Base-by-base conservation (phyloP, 164 flowering plant genomes). In the Magnolia sinica region DNA sequence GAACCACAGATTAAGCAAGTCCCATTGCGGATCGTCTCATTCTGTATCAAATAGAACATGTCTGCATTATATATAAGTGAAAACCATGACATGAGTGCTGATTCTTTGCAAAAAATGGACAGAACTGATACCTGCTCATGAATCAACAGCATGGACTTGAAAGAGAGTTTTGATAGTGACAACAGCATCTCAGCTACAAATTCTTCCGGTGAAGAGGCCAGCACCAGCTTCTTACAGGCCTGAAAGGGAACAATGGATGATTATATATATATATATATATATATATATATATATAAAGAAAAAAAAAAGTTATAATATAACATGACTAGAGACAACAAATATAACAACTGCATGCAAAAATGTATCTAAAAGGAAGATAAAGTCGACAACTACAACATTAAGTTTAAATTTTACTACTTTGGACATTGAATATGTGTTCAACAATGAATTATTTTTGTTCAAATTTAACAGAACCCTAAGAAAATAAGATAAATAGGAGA, bases 91-190 rank as follows among this genome's bases (percentile, higher is more conserved):
- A 65, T 59, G 64, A 59, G 64, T 59, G 16, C 19, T 59, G 64
- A 37, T 11, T 4, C 16, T 59, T 59, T 59, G 64, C 64, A 59
- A 19, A 27, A 13, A 8, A 37, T 37, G 45, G 6, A 37, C 45
- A n/a, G 24, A 65, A 63, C 22, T 3, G 22, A 16, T 78, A 82
- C 85, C 83, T 84, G 85, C 23, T 79, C 80, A 72, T 87, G 80
- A 49, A 85, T 80, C 76, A 94, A 83, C 51, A 84, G 29, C 7
- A 81, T 73, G 65, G 88, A 86, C 64, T 73, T 89, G 51, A 84
- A 86, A 79, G 96, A 91, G 78, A 96, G 87, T 80, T 86, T 92
- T 69, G 99, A 80, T 63, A 96, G 92, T 78, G 95, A 82, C 74
- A 81, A 78, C 78, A 92, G 81, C 88, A 96, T 78, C 64, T 77